phyloP scores from a whole-genome alignment of 1,284 basidiomycete species.

The Pseudozyma thailandica region DNA sequence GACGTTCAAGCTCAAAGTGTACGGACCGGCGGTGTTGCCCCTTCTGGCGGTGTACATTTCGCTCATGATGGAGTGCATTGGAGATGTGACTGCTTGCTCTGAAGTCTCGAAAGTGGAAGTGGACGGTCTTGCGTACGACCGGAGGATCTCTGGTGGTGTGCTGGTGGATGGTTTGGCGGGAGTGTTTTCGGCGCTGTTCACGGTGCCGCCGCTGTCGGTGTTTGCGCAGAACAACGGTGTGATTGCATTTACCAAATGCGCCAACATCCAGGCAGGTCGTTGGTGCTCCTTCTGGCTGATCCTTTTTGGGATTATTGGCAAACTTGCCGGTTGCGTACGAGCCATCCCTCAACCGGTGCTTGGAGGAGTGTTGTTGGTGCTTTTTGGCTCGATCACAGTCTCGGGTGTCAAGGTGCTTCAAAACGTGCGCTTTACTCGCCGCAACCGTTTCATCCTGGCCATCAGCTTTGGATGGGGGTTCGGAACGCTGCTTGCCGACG shows the following conservation, averaged over 20 bases:
- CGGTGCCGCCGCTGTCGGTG: constrained; percentile 79
- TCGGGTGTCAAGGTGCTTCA: constrained; percentile 81
- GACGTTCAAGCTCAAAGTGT: constrained; percentile 81
- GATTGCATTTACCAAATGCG: constrained; percentile 68
- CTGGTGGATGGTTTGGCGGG: constrained; percentile 77
- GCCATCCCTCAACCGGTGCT: constrained; percentile 80
- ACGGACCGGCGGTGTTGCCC: constrained; percentile 83
- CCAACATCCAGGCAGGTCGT: constrained; percentile 56
- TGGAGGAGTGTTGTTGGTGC: constrained; percentile 73
- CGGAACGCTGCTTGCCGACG: constrained; percentile 72
- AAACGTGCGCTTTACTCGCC: constrained; percentile 75
- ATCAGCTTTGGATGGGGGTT: constrained; percentile 77
- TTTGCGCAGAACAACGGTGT: constrained; percentile 82
- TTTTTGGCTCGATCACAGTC: constrained; percentile 69
- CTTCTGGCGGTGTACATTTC: constrained; percentile 80
- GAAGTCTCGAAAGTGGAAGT: constrained; percentile 78
- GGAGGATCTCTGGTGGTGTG: constrained; percentile 84
- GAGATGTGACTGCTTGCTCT: constrained; percentile 84
- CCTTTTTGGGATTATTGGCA: constrained; percentile 74
- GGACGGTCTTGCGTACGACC: constrained; percentile 73
- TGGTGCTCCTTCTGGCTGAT: constrained; percentile 59
- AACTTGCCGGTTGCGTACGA: constrained; percentile 75
- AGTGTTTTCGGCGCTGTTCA: constrained; percentile 78
- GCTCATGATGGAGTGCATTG: constrained; percentile 82
- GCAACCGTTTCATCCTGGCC: constrained; percentile 77